Evolutionary conservation across 2,329 filamentous ascomycete genomes (phyloP).

Genomic region (Tothia fuscella): DNA sequence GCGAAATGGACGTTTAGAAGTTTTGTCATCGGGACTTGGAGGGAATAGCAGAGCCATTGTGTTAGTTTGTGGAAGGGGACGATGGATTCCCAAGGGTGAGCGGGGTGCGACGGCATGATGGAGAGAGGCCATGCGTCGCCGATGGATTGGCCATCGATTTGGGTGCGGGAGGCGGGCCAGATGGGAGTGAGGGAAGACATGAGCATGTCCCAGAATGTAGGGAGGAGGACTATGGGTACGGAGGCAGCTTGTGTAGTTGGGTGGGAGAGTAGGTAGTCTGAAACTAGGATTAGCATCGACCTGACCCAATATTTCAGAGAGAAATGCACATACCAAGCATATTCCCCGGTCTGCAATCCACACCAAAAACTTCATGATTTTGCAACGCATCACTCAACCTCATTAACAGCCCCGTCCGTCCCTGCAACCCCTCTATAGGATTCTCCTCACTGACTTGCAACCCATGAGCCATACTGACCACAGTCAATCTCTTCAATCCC

Average conservation of each 20-base stretch:
- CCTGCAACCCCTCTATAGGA: conserved; percentile 72
- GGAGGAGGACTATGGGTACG: conserved; percentile 73
- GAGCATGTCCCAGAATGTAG: conserved; percentile 80
- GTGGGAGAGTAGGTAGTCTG: conserved; percentile 87
- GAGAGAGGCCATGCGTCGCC: conserved; percentile 92
- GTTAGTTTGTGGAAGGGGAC: conserved; percentile 90
- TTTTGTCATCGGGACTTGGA: conserved; percentile 83
- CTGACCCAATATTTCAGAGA: conserved; percentile 11
- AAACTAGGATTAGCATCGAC: conserved; percentile 13
- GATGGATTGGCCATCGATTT: conserved; percentile 73
- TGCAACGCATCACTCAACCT: conserved; percentile 64
- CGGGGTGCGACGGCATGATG: conserved; percentile 64
- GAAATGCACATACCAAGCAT: conserved; percentile 78
- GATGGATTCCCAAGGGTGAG: conserved; percentile 64
- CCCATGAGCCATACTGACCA: conserved; percentile 63
- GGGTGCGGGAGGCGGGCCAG: conserved; percentile 79
- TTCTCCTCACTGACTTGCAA: conserved; percentile 76
- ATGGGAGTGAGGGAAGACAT: conserved; percentile 79
- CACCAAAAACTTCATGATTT: conserved; percentile 74
- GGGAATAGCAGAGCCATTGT: conserved; percentile 87
- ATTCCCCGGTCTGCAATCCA: conserved; percentile 75
- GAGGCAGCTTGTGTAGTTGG: conserved; percentile 81
- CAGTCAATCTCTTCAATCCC: conserved; percentile 62
- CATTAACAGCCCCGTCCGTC: conserved; percentile 67
- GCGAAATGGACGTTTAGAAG: conserved; percentile 71